Evolutionary conservation across 2,329 filamentous ascomycete species (phyloP), one percentile per base, ranked within the genome.

Genomic region (Xylariaceae sp.): DNA sequence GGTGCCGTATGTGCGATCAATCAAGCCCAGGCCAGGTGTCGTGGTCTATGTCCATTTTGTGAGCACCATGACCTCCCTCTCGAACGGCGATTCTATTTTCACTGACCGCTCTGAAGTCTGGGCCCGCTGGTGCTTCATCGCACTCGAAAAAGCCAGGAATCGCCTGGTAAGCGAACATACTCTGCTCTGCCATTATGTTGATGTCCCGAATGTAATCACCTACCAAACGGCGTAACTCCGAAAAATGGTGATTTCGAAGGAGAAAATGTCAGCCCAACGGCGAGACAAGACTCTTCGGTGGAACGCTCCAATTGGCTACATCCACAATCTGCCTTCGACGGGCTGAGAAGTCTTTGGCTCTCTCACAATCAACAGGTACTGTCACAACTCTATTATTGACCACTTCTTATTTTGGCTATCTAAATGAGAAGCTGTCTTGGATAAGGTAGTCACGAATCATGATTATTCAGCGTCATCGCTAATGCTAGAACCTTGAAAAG

Each of bases 91-190:
- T 27, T 7, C 22, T 27, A 45, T 19, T 9, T 22, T 33, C 22
- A 49, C 55, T 47, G 42, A 58, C 57, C n/a, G 57, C 52, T 45
- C 56, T 50, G 33, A 53, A 54, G 11, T 17, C 14, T 12, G 55
- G 56, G 2, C 56, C 56, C 19, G 45, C 48, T n/a, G 39, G 40
- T 27, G 55, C 56, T 1, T 52, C 42, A n/a, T 57, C 54, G 17
- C 56, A 54, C 35, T 36, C 10, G 44, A 58, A 58, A 42, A 50
- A 57, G 9, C 54, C 54, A 6, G 51, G 31, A 3, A 56, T 50
- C 7, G 44, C 48, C 35, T 49, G 39, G 42, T 55, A 59, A 7
- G n/a, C 32, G 12, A 54, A 46, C 6, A 14, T 42, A 11, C 19
- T 35, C 27, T 39, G 43, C 17, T 17, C 44, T 18, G 38, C 15